Conservation (phyloP, 1,284 basidiomycete genomes). For the Leccinum idahoense region DNA sequence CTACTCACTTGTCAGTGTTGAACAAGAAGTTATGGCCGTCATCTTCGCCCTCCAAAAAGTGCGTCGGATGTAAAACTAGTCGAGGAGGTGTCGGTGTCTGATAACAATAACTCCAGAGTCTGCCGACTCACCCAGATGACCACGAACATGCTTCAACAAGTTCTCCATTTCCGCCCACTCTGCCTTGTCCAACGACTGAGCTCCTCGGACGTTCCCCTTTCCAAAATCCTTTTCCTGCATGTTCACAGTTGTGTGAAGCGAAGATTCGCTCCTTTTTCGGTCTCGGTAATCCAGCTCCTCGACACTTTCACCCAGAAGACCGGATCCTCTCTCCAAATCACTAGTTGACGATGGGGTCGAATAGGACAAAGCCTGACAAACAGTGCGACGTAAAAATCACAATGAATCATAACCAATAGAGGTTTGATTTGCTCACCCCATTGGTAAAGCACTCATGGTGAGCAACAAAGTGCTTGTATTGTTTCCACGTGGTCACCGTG, state of each 20-base stretch:
- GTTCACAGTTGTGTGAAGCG: constrained; percentile 9
- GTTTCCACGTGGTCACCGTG: constrained; percentile 88
- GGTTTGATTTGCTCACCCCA: constrained; percentile 39
- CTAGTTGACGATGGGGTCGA: constrained; percentile 48
- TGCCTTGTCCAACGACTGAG: constrained; percentile 74
- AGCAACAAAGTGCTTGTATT: constrained; percentile 81
- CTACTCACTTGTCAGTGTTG: constrained; percentile 70
- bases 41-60: constrained; percentile 85
- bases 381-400: constrained; percentile 1
- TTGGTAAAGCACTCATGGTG: constrained; percentile 75
- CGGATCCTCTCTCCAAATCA: constrained; percentile 45
- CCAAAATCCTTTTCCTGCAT: constrained; percentile 22
- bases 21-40: constrained; percentile 87
- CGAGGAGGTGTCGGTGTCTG: not conserved
- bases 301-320: constrained; percentile 15
- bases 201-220: constrained; percentile 38
- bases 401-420: not conserved
- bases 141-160: constrained; percentile 68
- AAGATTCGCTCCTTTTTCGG: constrained; percentile 17
- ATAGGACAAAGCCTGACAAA: constrained; percentile 38
- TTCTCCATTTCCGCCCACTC: constrained; percentile 88
- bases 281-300: constrained; percentile 20
- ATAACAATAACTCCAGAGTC: not conserved
- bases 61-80: constrained; percentile 74
- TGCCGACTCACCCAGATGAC: constrained; percentile 69